Evolutionary conservation across 1,139 yeast species (phyloP), one percentile per base, ranked within the genome.

Genomic region (Hansenula lynferdii): DNA sequence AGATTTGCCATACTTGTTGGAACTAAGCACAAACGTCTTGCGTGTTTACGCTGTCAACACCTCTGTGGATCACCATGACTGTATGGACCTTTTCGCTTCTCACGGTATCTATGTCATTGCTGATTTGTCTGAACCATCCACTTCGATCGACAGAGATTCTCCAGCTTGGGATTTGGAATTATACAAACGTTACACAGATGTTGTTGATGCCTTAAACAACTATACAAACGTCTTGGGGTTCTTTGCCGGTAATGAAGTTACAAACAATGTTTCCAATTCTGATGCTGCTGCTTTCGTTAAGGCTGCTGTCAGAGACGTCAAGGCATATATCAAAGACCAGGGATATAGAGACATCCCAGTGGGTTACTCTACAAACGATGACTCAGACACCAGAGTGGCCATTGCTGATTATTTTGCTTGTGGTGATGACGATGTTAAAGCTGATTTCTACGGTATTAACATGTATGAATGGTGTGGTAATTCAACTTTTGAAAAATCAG

Each of bases 381-480:
- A 80, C 54, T 62, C 75, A 36, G 75, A 67, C 36, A 81, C 80
- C 45, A 74, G 92, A 60, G 75, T 73, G 40, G 67, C 75, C 24
- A 70, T 80, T 52, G 90, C 90, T 38, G 80, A 80, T 56, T 84
- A 80, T 68, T 80, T 84, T 57, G 74, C 82, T 48, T 83, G 92
- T 65, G 92, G 92, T 57, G 71, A 70, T 50, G 65, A 61, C 29
- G 76, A 68, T 38, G 76, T 59, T 30, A 66, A 68, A 47, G 82
- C 80, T 40, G 84, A 78, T 60, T 83, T 85, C 65, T 83, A 80
- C 58, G 94, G 92, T 64, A 77, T 84, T 54, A 85, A 85, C 73
- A 82, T 80, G 83, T 85, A 85, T 67, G 87, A 81, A 65, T 85
- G 94, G 94, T 85, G 95, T 69, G 94, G 92, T 43, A 51, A 63